Evolutionary conservation across 2,329 filamentous ascomycete genomes (phyloP), one percentile per base, ranked within the genome.

Genomic region (Calonectria fujianensis): DNA sequence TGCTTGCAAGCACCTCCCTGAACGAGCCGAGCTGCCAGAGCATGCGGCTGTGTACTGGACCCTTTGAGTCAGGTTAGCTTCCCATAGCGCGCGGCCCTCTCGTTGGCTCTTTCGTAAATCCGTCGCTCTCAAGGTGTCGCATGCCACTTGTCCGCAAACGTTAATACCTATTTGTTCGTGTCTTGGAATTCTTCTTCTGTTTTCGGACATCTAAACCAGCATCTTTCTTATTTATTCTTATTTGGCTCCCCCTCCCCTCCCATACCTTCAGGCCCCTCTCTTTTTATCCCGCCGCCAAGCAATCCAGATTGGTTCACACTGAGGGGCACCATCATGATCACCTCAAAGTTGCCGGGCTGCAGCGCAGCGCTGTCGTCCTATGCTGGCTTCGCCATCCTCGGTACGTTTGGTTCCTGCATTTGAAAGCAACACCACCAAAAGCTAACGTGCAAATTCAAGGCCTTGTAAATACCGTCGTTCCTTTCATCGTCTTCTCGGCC

Each of bases 401-500:
- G 80, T 82, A 77, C 59, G 73, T 66, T 37, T 16, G 24, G 1
- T 14, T 16, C 11, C 39, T 32, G 5, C 27, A 57, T 16, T 8
- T n/a, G 4, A n/a, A 29, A 20, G 45, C 45, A 48, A 10, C 27
- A 14, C 68, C 29, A 51, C 7, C 3, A 1, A 57, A 9, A 31
- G 9, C 27, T 52, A 9, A 79, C n/a, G 24, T 63, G 37, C 14
- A 18, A 18, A n/a, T 11, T 11, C 4, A 65, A 85, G 84, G 82
- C 64, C 74, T 85, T 69, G 77, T 78, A 66, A 85, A 82, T 65
- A 79, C 76, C 11, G 57, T 83, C 45, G 76, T 85, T 4, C 79
- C 83, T 0, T 81, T 79, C 65, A 79, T 84, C 54, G 79, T 83
- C 45, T 81, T 82, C 70, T 80, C 83, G 8, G 79, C 81, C 66